These are phyloP conservation scores for Zopfia rhizophila DNA, from an alignment of 2,329 filamentous ascomycete species.

Conservation along the genomic window DNA sequence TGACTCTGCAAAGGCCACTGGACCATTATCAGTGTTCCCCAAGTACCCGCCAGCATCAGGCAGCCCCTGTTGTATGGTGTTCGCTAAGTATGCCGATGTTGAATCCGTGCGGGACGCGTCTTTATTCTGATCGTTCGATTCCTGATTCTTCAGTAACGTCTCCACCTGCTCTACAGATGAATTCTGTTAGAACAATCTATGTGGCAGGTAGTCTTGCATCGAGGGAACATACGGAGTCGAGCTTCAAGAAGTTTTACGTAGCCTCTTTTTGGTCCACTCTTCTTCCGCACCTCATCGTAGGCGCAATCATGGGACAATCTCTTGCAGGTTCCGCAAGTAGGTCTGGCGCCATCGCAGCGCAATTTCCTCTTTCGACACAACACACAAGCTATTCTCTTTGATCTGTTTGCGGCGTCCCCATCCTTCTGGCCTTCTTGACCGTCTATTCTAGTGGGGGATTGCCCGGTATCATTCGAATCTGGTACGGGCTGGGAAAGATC, in stretches of 20 bases:
- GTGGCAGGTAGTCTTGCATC: conserved; percentile 10
- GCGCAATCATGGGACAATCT: conserved; percentile 87
- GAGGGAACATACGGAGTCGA: conserved; percentile 76
- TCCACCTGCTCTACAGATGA: conserved; percentile 82
- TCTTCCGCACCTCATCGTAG: conserved; percentile 91
- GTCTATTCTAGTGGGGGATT: conserved; percentile 49
- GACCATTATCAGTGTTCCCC: conserved; percentile 21
- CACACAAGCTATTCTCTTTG: conserved; percentile 93
- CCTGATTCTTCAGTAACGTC: conserved; percentile 85
- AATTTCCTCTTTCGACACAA: conserved; percentile 93
- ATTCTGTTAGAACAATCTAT: conserved; percentile 26
- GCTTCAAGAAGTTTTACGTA: conserved; percentile 96
- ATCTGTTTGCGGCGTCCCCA: conserved; percentile 54
- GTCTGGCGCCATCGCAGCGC: conserved; percentile 85
- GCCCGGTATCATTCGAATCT: conserved; percentile 32
- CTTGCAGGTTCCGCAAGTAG: conserved; percentile 88
- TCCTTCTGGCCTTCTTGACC: conserved; percentile 59
- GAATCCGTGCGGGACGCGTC: conserved; percentile 35
- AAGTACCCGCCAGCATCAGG: conserved; percentile 33
- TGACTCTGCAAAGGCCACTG: conserved; percentile 18
- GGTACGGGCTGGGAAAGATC: conserved; percentile 60
- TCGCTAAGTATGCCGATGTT: conserved; percentile 45
- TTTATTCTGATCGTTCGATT: conserved; percentile 55
- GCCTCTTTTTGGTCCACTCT: conserved; percentile 92
- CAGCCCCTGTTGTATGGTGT: conserved; percentile 36